Conservation (phyloP, 345 rosid species). For the Rubroshorea leprosula region DNA sequence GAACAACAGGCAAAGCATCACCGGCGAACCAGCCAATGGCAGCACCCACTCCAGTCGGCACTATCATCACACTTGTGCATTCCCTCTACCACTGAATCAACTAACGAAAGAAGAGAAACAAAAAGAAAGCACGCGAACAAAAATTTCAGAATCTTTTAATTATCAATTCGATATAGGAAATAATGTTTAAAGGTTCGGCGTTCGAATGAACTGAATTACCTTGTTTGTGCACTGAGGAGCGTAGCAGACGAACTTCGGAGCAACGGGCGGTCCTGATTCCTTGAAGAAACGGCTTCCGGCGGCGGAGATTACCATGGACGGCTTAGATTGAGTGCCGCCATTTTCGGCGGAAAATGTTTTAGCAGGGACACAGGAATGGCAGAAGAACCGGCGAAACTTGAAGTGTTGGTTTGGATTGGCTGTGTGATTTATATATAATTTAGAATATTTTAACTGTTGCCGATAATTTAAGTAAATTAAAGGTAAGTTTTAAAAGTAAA, state of each 20-base stretch:
- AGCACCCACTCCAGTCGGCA: conserved; percentile 60
- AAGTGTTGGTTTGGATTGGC: too few relatives aligned
- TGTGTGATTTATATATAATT: too few relatives aligned
- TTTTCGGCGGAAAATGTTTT: conserved; percentile 19
- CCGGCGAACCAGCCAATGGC: conserved; percentile 60
- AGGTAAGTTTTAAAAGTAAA: too few relatives aligned
- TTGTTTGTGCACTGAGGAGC: conserved; percentile 20
- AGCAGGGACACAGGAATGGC: not conserved
- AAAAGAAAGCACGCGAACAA: not conserved
- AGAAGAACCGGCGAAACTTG: not conserved
- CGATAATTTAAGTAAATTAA: too few relatives aligned
- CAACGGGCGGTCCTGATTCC: conserved; percentile 14
- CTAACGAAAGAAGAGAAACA: not conserved
- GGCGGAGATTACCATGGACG: conserved; percentile 18
- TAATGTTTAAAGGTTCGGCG: too few relatives aligned
- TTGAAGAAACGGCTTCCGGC: not conserved
- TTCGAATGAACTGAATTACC: conserved; percentile 20
- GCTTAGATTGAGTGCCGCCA: conserved; percentile 23
- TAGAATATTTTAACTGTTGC: too few relatives aligned
- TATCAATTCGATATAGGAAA: not conserved
- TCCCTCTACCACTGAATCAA: conserved; percentile 40
- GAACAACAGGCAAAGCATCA: conserved; percentile 56
- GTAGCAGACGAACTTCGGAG: conserved; percentile 17
- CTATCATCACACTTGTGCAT: conserved; percentile 59
- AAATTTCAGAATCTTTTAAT: too few relatives aligned